phyloP scores from a whole-genome alignment of 78 protist species.

The Chrysochromulina tobinii region DNA sequence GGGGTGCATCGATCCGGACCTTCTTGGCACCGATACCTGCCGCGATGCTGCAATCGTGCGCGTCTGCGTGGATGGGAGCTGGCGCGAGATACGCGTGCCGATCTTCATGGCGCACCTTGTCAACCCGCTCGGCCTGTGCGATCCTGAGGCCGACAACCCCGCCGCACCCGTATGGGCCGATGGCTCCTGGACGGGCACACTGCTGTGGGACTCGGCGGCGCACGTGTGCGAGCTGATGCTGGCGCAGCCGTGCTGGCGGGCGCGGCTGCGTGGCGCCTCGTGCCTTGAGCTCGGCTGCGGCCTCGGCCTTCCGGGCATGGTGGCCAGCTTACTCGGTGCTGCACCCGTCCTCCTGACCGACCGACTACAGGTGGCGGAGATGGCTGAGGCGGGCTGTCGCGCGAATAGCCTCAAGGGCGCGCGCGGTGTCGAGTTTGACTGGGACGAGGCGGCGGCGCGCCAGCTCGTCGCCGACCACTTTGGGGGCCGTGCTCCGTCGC shows the following conservation, averaged over 20 bases:
- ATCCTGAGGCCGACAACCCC: background rate
- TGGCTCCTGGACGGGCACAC: constrained; percentile 1
- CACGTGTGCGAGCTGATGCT: background rate
- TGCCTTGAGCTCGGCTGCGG: constrained; percentile 15
- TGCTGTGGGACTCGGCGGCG: background rate
- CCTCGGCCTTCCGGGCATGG: background rate
- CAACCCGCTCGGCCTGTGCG: background rate
- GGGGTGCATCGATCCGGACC: constrained; percentile 1
- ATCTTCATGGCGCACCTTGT: background rate
- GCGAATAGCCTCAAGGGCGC: no score
- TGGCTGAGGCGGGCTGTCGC: no score
- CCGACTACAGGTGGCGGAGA: no score
- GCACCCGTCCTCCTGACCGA: no score
- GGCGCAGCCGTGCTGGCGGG: background rate
- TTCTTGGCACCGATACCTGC: background rate
- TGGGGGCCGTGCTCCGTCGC: background rate
- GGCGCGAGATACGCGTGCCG: constrained; percentile 6
- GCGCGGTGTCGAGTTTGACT: background rate
- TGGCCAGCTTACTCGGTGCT: no score
- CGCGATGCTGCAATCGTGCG: background rate
- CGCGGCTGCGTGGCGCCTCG: background rate
- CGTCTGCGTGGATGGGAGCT: background rate
- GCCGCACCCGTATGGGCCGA: background rate
- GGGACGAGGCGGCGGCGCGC: background rate
- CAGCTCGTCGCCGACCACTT: background rate